Evolutionary conservation across 495 filamentous ascomycete species (phyloP).

Genomic region (Penicillium atrosanguineum): DNA sequence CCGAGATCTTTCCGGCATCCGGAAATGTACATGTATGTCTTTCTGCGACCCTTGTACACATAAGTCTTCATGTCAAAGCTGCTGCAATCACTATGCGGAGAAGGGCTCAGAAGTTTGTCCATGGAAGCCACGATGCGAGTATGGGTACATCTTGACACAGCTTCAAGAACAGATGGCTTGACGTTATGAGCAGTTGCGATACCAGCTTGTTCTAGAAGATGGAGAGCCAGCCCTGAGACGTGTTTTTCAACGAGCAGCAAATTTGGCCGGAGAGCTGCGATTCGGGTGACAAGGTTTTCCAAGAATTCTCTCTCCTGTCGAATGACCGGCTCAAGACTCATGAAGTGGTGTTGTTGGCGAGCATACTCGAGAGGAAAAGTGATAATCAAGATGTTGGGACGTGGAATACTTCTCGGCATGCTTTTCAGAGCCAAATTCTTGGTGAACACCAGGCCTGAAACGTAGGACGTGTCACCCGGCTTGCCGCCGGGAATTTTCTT

Average conservation of each 20-base stretch:
- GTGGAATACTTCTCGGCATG: slow-evolving; percentile 83
- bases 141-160: slow-evolving; percentile 86
- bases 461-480: slow-evolving; percentile 88
- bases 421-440: slow-evolving; percentile 95
- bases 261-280: slow-evolving; percentile 77
- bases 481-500: slow-evolving; percentile 91
- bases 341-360: slow-evolving; percentile 92
- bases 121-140: slow-evolving; percentile 92
- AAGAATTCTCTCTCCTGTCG: slow-evolving; percentile 95
- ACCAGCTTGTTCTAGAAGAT: slow-evolving; percentile 80
- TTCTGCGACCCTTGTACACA: slow-evolving; percentile 75
- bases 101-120: slow-evolving; percentile 83
- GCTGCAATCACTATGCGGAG: slow-evolving; percentile 74
- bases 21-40: slow-evolving; percentile 93
- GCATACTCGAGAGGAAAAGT: slow-evolving; percentile 97
- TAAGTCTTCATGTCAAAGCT: slow-evolving; percentile 96
- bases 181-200: slow-evolving; percentile 95
- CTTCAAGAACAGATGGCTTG: slow-evolving; percentile 91
- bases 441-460: slow-evolving; percentile 93
- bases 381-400: slow-evolving; percentile 87
- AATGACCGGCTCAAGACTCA: slow-evolving; percentile 97
- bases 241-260: slow-evolving; percentile 85
- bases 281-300: slow-evolving; percentile 88
- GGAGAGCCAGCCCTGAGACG: slow-evolving; percentile 85
- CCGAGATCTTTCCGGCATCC: slow-evolving; percentile 91